Conservation (phyloP, 2,329 filamentous ascomycete genomes). For the Stemphylium vesicarium region DNA sequence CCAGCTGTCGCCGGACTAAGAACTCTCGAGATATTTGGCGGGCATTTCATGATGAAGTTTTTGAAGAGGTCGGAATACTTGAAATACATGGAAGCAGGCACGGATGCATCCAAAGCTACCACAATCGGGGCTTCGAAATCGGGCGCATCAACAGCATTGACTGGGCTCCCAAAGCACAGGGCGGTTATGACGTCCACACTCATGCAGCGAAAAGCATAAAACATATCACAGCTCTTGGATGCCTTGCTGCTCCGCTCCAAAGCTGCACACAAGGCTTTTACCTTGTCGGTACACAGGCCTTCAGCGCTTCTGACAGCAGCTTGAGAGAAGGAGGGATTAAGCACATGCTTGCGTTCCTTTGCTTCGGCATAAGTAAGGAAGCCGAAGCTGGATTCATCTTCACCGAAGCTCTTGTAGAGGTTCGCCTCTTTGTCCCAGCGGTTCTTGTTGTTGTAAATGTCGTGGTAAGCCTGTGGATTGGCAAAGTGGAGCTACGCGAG, state of each 20-base stretch:
- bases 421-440: conserved; percentile 52
- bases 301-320: conserved; percentile 48
- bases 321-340: conserved; percentile 53
- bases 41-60: conserved; percentile 47
- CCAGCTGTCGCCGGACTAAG: conserved; percentile 47
- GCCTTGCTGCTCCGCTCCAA: conserved; percentile 34
- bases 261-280: conserved; percentile 40
- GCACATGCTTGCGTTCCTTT: conserved; percentile 52
- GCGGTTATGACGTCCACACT: conserved; percentile 37
- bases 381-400: conserved; percentile 53
- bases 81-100: conserved; percentile 47
- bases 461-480: conserved; percentile 51
- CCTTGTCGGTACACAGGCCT: conserved; percentile 46
- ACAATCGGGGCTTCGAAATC: conserved; percentile 53
- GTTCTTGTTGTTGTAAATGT: conserved; percentile 52
- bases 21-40: conserved; percentile 46
- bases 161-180: conserved; percentile 52
- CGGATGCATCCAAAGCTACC: conserved; percentile 49
- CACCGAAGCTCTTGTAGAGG: conserved; percentile 51
- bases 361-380: conserved; percentile 49
- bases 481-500: conserved; percentile 52
- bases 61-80: conserved; percentile 50
- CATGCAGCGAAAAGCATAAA: conserved; percentile 32
- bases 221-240: conserved; percentile 27
- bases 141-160: conserved; percentile 48